Conservation (phyloP, 306 rosid genomes). For the Senna siamea region DNA sequence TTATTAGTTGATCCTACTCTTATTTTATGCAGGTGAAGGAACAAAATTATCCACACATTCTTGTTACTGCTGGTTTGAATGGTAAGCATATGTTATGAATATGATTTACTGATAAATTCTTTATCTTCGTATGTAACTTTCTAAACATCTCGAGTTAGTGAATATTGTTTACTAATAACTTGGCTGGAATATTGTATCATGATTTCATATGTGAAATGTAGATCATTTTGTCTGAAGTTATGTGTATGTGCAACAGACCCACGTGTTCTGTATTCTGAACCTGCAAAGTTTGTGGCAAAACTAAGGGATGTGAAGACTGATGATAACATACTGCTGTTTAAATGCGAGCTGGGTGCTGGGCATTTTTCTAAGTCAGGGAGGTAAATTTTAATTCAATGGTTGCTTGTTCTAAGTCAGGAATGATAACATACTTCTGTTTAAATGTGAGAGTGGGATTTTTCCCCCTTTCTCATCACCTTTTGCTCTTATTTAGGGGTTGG, state of each 20-base stretch:
- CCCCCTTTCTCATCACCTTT: neutral
- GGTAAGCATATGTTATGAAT: conserved; percentile 53
- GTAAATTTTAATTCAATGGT: conserved; percentile 44
- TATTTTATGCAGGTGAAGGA: conserved; percentile 66
- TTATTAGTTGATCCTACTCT: conserved; percentile 22
- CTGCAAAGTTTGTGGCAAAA: conserved; percentile 91
- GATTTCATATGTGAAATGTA: conserved; percentile 15
- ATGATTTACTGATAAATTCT: conserved; percentile 8
- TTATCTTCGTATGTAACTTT: neutral
- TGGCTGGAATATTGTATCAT: conserved; percentile 25
- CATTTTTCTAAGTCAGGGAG: conserved; percentile 95
- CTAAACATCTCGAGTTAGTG: neutral
- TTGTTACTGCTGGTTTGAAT: conserved; percentile 90
- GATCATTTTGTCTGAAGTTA: conserved; percentile 26
- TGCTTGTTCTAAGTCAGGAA: conserved; percentile 1
- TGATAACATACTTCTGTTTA: too few species aligned
- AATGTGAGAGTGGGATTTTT: neutral
- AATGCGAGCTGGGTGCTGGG: conserved; percentile 95
- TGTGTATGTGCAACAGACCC: conserved; percentile 66
- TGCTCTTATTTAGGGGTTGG: conserved; percentile 6
- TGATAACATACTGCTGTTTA: conserved; percentile 68
- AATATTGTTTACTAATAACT: conserved; percentile 31
- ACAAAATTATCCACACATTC: conserved; percentile 80
- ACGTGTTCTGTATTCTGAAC: conserved; percentile 88
- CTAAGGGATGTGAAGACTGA: conserved; percentile 83